Conservation (phyloP, 2,329 filamentous ascomycete genomes). For the Fusarium sublunatum region DNA sequence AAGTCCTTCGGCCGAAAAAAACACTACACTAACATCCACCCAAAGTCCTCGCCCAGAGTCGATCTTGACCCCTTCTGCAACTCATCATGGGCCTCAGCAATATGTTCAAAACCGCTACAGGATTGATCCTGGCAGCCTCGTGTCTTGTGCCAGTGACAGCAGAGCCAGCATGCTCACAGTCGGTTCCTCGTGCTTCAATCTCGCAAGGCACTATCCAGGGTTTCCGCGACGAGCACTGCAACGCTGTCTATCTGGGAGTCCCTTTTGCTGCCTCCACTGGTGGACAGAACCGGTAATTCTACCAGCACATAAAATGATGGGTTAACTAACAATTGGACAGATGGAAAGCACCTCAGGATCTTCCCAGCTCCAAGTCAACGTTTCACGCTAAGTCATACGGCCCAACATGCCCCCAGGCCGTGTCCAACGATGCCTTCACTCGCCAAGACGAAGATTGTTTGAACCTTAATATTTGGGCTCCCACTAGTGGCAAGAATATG, state of each 20-base stretch:
- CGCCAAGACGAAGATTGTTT: constrained; percentile 55
- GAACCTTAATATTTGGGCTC: constrained; percentile 55
- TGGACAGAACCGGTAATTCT: constrained; percentile 50
- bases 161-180: background rate
- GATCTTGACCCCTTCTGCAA: constrained; percentile 32
- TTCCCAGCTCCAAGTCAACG: constrained; percentile 22
- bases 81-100: constrained; percentile 32
- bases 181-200: constrained; percentile 28
- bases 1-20: constrained; percentile 1
- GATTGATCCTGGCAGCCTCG: constrained; percentile 35
- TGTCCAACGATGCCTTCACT: constrained; percentile 25
- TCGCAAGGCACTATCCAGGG: constrained; percentile 51
- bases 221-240: constrained; percentile 50
- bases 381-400: constrained; percentile 36
- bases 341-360: constrained; percentile 40
- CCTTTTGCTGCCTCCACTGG: constrained; percentile 55
- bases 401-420: constrained; percentile 42
- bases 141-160: constrained; percentile 14
- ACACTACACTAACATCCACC: constrained; percentile 3
- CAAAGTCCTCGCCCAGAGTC: constrained; percentile 3
- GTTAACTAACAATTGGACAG: constrained; percentile 19
- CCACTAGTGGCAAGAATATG: constrained; percentile 41
- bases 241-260: constrained; percentile 53
- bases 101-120: constrained; percentile 20
- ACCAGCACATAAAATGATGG: background rate